phyloP scores from a whole-genome alignment of 768 basidiomycete species.

The Pisolithus microcarpus region DNA sequence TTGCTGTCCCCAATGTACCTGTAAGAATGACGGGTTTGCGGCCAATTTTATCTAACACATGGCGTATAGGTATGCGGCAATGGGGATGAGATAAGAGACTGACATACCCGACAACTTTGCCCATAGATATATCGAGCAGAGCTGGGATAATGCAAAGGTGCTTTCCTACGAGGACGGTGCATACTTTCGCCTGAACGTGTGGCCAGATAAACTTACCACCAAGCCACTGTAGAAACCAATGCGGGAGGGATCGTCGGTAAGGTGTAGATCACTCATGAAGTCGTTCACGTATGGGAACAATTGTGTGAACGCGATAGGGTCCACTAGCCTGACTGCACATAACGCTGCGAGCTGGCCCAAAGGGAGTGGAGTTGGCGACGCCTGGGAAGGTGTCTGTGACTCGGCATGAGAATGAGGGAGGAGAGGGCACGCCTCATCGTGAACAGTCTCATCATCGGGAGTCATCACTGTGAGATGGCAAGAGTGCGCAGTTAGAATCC shows the following conservation, averaged over 20 bases:
- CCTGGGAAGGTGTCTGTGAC: conserved; percentile 18
- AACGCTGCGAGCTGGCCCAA: conserved; percentile 42
- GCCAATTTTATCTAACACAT: conserved; percentile 43
- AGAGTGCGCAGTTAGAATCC: neutral
- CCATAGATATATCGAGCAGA: conserved; percentile 57
- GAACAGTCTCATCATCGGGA: conserved; percentile 18
- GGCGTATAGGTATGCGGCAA: neutral
- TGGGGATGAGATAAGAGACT: conserved; percentile 3
- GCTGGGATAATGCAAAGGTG: conserved; percentile 52
- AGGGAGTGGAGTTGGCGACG: conserved; percentile 6
- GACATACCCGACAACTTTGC: conserved; percentile 47
- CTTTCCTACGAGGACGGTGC: conserved; percentile 40
- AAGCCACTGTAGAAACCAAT: conserved; percentile 64
- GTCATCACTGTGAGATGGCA: conserved; percentile 8
- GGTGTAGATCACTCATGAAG: conserved; percentile 45
- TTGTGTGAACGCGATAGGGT: conserved; percentile 55
- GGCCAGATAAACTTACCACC: conserved; percentile 33
- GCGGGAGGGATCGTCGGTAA: conserved; percentile 46
- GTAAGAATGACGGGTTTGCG: conserved; percentile 53
- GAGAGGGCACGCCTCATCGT: conserved; percentile 25
- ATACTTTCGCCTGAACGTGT: neutral
- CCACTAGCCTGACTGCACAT: conserved; percentile 46
- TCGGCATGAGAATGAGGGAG: conserved; percentile 27
- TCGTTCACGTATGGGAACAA: conserved; percentile 64
- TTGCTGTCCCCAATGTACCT: conserved; percentile 44